phyloP scores from a whole-genome alignment of 257 asterid genomes.

The Penstemon davidsonii region DNA sequence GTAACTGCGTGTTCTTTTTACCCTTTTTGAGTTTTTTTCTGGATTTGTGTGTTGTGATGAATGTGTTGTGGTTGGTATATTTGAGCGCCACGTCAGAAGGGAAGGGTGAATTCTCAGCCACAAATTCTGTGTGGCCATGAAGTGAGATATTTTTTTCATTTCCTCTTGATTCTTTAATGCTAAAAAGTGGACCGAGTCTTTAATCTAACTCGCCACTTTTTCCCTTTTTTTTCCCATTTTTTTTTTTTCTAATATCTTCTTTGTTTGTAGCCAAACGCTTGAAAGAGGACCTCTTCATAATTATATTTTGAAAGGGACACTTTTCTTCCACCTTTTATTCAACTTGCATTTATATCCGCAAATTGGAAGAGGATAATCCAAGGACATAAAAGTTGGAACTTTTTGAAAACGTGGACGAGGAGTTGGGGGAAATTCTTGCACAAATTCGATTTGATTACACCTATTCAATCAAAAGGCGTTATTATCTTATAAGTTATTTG shows the following conservation, averaged over 20 bases:
- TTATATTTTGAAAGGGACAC: too few relatives aligned
- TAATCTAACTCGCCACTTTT: constrained; percentile 50
- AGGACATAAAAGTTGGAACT: too few relatives aligned
- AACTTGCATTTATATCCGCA: too few relatives aligned
- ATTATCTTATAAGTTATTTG: too few relatives aligned
- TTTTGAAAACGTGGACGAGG: too few relatives aligned
- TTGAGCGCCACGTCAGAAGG: constrained; percentile 58
- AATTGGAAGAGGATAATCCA: too few relatives aligned
- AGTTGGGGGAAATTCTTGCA: too few relatives aligned
- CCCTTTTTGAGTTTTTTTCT: constrained; percentile 9
- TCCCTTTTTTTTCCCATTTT: neutral
- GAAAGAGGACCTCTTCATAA: too few relatives aligned
- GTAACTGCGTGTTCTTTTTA: constrained; percentile 28
- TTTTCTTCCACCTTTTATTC: too few relatives aligned
- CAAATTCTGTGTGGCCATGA: constrained; percentile 75
- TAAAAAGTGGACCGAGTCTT: constrained; percentile 48
- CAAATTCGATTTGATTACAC: too few relatives aligned
- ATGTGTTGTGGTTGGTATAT: constrained; percentile 11
- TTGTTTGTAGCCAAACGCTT: too few relatives aligned
- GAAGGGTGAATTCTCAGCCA: constrained; percentile 51
- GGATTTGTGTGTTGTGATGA: neutral
- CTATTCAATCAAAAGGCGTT: too few relatives aligned
- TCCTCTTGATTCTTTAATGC: constrained; percentile 38
- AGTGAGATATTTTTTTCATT: constrained; percentile 43
- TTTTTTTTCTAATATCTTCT: neutral